phyloP scores from a whole-genome alignment of 257 asterid genomes.

The Phtheirospermum japonicum region DNA sequence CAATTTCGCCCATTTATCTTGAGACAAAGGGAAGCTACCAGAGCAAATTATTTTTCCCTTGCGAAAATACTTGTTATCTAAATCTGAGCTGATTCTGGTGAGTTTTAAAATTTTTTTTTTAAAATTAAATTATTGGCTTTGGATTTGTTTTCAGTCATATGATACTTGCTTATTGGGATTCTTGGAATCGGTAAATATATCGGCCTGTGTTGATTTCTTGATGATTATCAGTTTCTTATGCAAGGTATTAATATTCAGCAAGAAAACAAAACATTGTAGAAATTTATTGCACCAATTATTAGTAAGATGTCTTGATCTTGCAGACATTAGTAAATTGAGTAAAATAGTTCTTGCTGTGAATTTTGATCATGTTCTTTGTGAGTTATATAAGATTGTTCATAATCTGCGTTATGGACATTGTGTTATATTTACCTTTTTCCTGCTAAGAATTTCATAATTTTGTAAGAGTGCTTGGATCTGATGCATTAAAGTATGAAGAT shows the following conservation, averaged over 20 bases:
- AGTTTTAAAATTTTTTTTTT: background rate
- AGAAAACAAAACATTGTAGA: too few species aligned
- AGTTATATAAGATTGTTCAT: background rate
- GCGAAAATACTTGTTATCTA: background rate
- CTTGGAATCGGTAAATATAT: background rate
- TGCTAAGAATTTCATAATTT: background rate
- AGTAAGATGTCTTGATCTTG: slow-evolving; percentile 20
- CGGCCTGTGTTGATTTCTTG: background rate
- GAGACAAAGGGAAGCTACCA: too few species aligned
- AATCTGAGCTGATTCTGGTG: slow-evolving; percentile 2
- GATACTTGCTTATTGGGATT: background rate
- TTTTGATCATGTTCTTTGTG: slow-evolving; percentile 5
- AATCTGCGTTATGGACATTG: background rate
- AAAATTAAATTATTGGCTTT: too few species aligned
- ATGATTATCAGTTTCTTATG: background rate
- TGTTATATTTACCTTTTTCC: background rate
- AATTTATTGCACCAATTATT: background rate
- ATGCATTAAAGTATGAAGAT: slow-evolving; percentile 32
- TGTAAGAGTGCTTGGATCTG: slow-evolving; percentile 26
- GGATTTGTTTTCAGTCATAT: too few species aligned
- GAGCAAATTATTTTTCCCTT: background rate
- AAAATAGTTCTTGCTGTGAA: slow-evolving; percentile 17
- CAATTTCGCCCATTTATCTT: slow-evolving; percentile 2
- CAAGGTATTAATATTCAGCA: background rate
- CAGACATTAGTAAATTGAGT: slow-evolving; percentile 22